phyloP scores from a whole-genome alignment of 768 basidiomycete species.

The Xerocomellus chrysenteron region DNA sequence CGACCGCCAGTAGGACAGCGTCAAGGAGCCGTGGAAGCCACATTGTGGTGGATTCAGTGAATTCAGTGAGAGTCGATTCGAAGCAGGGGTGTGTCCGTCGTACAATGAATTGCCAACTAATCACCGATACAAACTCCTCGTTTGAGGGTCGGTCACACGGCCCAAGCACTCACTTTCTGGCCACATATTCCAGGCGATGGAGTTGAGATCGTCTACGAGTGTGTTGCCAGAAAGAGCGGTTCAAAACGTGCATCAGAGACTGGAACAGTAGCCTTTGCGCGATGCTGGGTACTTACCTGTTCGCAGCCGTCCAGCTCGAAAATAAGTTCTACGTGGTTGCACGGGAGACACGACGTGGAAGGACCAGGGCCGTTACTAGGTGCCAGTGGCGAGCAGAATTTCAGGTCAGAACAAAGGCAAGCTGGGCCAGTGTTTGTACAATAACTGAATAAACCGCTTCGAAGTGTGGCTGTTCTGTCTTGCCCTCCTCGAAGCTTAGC shows the following conservation, averaged over 20 bases:
- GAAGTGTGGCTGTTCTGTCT: no score
- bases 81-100: neutral
- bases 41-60: neutral
- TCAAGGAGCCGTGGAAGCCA: neutral
- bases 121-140: neutral
- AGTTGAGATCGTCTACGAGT: neutral
- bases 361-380: neutral
- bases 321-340: neutral
- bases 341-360: neutral
- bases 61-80: neutral
- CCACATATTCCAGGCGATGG: neutral
- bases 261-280: no score
- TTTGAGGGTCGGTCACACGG: neutral
- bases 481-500: no score
- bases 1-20: neutral
- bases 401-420: no score
- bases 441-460: no score
- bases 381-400: no score
- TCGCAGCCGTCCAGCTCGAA: neutral
- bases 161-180: neutral
- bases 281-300: no score
- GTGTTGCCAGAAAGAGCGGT: neutral
- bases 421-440: no score
- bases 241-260: neutral
- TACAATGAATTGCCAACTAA: neutral